Evolutionary conservation across 495 filamentous ascomycete genomes (phyloP), one percentile per base, ranked within the genome.

Genomic region (Xylaria grammica): DNA sequence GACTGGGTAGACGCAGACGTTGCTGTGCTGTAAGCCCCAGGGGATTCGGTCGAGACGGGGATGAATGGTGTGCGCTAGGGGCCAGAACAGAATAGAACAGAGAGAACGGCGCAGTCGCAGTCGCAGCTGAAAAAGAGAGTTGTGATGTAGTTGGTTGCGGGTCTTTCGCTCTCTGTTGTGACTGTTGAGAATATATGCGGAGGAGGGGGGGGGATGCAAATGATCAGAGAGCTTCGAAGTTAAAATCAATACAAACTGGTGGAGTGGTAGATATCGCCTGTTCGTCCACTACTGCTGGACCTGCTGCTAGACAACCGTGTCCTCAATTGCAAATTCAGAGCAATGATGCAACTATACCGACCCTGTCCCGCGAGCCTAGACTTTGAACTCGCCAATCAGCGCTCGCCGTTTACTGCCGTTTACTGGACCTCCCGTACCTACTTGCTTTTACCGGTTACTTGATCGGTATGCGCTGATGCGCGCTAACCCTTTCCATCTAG

Each of bases 251-350:
- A 55, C 13, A 45, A 44, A n/a, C 46, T 24, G 60, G 51, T 29
- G 51, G 22, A 22, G 48, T 51, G 29, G 48, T 3, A 6, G 8
- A 10, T 42, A 42, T 42, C 40, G 17, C 40, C 40, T 9, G 48
- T 8, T 27, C 11, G 45, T 4, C n/a, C 15, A 27, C 59, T 51
- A 13, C 40, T 27, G 58, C 24, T 24, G 15, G 59, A 66, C n/a
- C n/a, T n/a, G n/a, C n/a, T n/a, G 66, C 66, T 68, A 69, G 69
- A 74, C 63, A 72, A 74, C 72, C 72, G 72, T 74, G 72, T 74
- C 72, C 72, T 74, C 69, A 74, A 74, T 72, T 72, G 63, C 52
- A 42, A 34, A 38, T 38, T 27, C 45, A 32, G 45, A 30, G 67
- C 54, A 68, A 67, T 71, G 70, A 73, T 73, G 70, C 68, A 73